Evolutionary conservation across 306 rosid species (phyloP).

Genomic region (Cucurbita pepo): DNA sequence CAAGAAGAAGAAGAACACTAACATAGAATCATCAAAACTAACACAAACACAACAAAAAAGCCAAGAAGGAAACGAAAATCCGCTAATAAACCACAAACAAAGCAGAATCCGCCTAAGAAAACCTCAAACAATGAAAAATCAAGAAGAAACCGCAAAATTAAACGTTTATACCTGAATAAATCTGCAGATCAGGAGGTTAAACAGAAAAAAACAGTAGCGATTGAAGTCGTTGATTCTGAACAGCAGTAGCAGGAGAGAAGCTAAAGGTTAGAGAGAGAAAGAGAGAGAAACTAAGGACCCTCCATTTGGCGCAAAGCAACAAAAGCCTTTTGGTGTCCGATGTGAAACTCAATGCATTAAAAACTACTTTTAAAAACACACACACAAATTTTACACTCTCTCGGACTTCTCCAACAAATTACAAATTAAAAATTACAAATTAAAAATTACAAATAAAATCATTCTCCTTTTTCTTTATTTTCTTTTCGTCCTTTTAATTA

Average conservation of each 20-base stretch:
- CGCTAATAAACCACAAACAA: background rate
- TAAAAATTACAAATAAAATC: background rate
- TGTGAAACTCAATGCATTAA: constrained; percentile 47
- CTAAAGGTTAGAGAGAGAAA: constrained; percentile 2
- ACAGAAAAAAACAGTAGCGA: constrained; percentile 7
- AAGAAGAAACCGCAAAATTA: background rate
- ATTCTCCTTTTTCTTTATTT: background rate
- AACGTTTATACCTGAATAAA: constrained; percentile 32
- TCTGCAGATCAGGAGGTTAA: constrained; percentile 20
- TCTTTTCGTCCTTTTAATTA: background rate
- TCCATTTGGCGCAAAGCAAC: constrained; percentile 52
- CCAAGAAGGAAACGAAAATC: constrained; percentile 1
- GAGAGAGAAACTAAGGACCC: constrained; percentile 37
- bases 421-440: background rate
- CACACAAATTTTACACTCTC: background rate
- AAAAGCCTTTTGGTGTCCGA: constrained; percentile 37
- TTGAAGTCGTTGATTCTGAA: background rate
- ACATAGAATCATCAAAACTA: background rate
- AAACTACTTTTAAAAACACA: constrained; percentile 22
- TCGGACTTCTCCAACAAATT: background rate
- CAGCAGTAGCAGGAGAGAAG: constrained; percentile 5
- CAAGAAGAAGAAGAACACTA: background rate
- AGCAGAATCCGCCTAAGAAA: background rate
- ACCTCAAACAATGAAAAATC: background rate
- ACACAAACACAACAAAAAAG: background rate